These are phyloP conservation scores for Yamadazyma endophytica DNA, from an alignment of 805 yeast genomes.

Conservation along the genomic window DNA sequence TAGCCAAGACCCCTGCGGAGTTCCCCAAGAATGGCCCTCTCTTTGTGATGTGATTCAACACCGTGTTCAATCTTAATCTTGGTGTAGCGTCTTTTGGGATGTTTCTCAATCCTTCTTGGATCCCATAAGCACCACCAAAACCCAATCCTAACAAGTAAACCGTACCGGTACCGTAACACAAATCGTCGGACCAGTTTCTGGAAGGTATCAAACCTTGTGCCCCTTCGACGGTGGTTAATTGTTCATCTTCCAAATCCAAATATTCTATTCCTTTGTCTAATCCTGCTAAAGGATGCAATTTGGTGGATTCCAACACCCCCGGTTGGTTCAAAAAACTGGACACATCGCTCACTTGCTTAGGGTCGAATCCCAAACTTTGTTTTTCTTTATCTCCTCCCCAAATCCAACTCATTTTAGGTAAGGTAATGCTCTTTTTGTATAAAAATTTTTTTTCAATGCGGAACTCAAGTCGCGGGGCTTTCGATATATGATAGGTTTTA, in stretches of 20 bases:
- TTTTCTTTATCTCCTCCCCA: constrained; percentile 37
- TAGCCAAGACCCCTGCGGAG: constrained; percentile 89
- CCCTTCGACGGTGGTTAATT: constrained; percentile 73
- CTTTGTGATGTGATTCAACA: constrained; percentile 87
- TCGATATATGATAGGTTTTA: too few relatives aligned
- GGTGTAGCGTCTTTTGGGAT: constrained; percentile 75
- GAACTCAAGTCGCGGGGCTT: neutral
- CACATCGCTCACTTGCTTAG: constrained; percentile 59
- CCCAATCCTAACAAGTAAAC: constrained; percentile 85
- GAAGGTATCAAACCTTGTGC: constrained; percentile 89
- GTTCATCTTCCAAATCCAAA: constrained; percentile 80
- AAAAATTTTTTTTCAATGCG: constrained; percentile 6
- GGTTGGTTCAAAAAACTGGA: constrained; percentile 58
- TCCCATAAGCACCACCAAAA: constrained; percentile 84
- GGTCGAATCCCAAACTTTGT: constrained; percentile 57
- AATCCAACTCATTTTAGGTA: constrained; percentile 33
- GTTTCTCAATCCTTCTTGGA: constrained; percentile 77
- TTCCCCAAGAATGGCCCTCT: constrained; percentile 96
- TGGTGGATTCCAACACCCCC: constrained; percentile 55
- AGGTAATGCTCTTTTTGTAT: neutral
- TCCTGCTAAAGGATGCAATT: constrained; percentile 90
- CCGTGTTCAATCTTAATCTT: constrained; percentile 80
- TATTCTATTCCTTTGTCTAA: constrained; percentile 86
- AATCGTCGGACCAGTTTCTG: constrained; percentile 97
- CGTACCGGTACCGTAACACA: constrained; percentile 97